A percentile compares a stretch with the other conserved stretches of the same genome.
These are phyloP conservation scores for Strobilomyces dryophilus DNA, from an alignment of 768 basidiomycete species.

Conservation along the genomic window DNA sequence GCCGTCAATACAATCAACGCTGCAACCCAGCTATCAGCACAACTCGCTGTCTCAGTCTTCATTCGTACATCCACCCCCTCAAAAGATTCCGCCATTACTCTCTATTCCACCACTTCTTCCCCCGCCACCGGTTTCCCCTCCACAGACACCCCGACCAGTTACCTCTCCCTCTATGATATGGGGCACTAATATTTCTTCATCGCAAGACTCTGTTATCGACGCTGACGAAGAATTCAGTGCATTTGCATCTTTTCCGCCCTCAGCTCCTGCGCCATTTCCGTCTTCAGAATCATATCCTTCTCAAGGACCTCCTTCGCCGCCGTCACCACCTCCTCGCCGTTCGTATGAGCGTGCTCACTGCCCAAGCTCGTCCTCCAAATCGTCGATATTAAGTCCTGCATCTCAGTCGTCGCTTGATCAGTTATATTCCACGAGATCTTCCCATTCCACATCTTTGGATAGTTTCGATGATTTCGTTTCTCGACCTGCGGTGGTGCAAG, in stretches of 20 bases:
- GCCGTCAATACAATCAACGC: conserved; percentile 10
- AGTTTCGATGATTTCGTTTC: conserved; percentile 49
- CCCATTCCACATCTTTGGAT: conserved; percentile 33
- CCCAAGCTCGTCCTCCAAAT: conserved; percentile 23
- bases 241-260: conserved; percentile 34
- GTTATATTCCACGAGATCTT: conserved; percentile 19
- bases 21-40: conserved; percentile 17
- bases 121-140: conserved; percentile 27
- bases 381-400: conserved; percentile 22
- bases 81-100: conserved; percentile 21
- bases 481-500: conserved; percentile 14
- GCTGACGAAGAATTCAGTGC: conserved; percentile 53
- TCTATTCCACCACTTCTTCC: conserved; percentile 28
- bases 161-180: conserved; percentile 3
- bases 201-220: conserved; percentile 17
- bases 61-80: conserved; percentile 22
- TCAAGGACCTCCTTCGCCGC: conserved; percentile 21
- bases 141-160: conserved; percentile 30
- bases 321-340: conserved; percentile 28
- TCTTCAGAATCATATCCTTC: conserved; percentile 6
- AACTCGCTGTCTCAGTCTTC: conserved; percentile 17
- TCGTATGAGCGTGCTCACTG: conserved; percentile 22
- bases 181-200: conserved; percentile 1
- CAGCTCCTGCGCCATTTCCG: conserved; percentile 5
- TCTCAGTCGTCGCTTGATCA: conserved; percentile 21